Percentiles rank a stretch among this genome's conserved stretches.
phyloP scores from a whole-genome alignment of 352 stramenopile species.

The Phytopythium montanum region DNA sequence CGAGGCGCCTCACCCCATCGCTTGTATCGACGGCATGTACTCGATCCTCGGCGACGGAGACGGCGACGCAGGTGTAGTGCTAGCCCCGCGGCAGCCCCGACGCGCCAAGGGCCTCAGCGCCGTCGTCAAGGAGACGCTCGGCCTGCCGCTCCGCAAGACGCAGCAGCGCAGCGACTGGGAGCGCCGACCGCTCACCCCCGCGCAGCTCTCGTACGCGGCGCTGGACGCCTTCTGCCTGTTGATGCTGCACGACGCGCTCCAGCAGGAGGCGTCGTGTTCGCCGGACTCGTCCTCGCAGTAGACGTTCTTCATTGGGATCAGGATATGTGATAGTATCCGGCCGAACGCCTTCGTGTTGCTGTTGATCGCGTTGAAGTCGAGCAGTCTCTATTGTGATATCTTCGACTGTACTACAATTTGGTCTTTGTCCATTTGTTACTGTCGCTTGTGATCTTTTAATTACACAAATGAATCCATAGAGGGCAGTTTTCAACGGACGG shows the following conservation, averaged over 20 bases:
- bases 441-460: not conserved
- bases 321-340: not conserved
- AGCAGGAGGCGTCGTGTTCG: not conserved
- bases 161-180: slow-evolving; percentile 82
- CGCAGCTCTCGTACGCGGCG: slow-evolving; percentile 70
- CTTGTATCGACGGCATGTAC: slow-evolving; percentile 24
- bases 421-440: not conserved
- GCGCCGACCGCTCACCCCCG: slow-evolving; percentile 42
- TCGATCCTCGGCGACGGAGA: not conserved
- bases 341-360: no score
- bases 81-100: slow-evolving; percentile 19
- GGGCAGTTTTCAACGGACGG: not conserved
- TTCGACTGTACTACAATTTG: not conserved
- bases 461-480: not conserved
- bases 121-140: slow-evolving; percentile 49
- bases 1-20: slow-evolving; percentile 24
- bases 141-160: slow-evolving; percentile 53
- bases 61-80: not conserved
- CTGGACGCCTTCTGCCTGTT: slow-evolving; percentile 72
- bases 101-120: slow-evolving; percentile 52
- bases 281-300: not conserved
- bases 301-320: not conserved
- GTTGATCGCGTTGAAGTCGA: not conserved
- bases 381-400: no score
- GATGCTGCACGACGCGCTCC: slow-evolving; percentile 54